phyloP scores from a whole-genome alignment of 345 rosid genomes.

The Iberis pinnata region DNA sequence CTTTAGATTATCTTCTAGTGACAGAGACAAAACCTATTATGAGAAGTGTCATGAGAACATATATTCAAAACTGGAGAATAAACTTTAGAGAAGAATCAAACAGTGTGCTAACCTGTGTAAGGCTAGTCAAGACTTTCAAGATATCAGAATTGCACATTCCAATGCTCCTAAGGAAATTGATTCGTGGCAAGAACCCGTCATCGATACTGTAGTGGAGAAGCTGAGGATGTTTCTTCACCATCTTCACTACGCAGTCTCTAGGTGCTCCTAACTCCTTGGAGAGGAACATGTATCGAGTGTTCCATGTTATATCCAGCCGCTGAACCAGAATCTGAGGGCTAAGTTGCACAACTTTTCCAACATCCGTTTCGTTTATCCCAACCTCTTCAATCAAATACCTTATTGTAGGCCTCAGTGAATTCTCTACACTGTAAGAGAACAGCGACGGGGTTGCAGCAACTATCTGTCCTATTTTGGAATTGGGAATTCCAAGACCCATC shows the following conservation, averaged over 20 bases:
- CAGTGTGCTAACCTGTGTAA: constrained; percentile 66
- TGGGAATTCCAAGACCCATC: constrained; percentile 67
- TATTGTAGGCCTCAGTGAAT: constrained; percentile 80
- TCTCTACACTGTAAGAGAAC: constrained; percentile 82
- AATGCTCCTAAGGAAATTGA: constrained; percentile 85
- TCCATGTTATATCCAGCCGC: constrained; percentile 89
- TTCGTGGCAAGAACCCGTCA: constrained; percentile 80
- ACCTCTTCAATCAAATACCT: constrained; percentile 96
- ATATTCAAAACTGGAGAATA: neutral
- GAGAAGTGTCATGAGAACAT: neutral
- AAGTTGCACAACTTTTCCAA: constrained; percentile 85
- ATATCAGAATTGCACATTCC: constrained; percentile 79
- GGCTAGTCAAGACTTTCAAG: constrained; percentile 89
- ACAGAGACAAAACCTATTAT: constrained; percentile 77
- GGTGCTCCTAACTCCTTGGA: constrained; percentile 91
- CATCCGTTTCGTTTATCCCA: constrained; percentile 63
- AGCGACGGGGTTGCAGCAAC: constrained; percentile 69
- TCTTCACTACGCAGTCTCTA: constrained; percentile 76
- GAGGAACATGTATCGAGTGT: constrained; percentile 77
- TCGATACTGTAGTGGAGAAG: constrained; percentile 92
- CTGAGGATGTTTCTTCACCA: constrained; percentile 93
- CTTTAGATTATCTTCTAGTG: constrained; percentile 86
- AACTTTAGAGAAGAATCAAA: constrained; percentile 1
- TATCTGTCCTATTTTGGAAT: constrained; percentile 79
- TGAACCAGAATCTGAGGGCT: constrained; percentile 96